phyloP scores from a whole-genome alignment of 345 rosid species.

The Lepidium africanum region DNA sequence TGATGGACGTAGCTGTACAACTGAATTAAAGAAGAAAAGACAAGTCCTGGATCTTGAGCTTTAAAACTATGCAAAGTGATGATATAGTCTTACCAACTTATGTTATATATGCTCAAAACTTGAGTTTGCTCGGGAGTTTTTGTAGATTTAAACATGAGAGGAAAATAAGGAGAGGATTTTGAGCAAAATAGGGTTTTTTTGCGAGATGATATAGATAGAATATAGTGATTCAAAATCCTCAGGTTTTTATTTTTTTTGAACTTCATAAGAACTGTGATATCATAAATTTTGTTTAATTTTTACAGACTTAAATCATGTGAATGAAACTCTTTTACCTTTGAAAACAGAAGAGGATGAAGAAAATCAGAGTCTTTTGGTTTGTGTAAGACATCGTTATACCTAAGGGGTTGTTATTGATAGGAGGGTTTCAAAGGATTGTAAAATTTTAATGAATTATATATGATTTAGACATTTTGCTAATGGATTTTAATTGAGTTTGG shows the following conservation, averaged over 20 bases:
- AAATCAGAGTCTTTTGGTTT: background rate
- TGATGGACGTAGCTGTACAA: conserved; percentile 47
- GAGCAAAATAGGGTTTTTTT: background rate
- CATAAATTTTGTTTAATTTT: background rate
- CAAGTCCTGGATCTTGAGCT: conserved; percentile 24
- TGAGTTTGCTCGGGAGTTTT: conserved; percentile 14
- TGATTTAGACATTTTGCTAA: no score
- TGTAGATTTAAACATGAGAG: conserved; percentile 29
- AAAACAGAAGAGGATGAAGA: background rate
- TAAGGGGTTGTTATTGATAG: no score
- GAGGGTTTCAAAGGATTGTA: no score
- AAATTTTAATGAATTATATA: no score
- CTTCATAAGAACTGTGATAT: conserved; percentile 6
- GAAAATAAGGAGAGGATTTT: conserved; percentile 14
- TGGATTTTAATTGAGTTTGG: no score
- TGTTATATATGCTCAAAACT: conserved; percentile 12
- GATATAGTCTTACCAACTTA: background rate
- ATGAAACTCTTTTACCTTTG: background rate
- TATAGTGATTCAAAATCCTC: conserved; percentile 17
- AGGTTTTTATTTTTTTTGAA: conserved; percentile 1
- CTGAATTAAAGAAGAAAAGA: conserved; percentile 12
- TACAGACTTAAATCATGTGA: background rate
- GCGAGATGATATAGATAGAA: conserved; percentile 10
- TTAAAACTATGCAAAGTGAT: conserved; percentile 10
- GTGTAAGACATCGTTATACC: conserved; percentile 2